Percentiles rank a stretch among this genome's conserved stretches.
phyloP scores from a whole-genome alignment of 768 basidiomycete genomes.

The Dioszegia aurantiaca region DNA sequence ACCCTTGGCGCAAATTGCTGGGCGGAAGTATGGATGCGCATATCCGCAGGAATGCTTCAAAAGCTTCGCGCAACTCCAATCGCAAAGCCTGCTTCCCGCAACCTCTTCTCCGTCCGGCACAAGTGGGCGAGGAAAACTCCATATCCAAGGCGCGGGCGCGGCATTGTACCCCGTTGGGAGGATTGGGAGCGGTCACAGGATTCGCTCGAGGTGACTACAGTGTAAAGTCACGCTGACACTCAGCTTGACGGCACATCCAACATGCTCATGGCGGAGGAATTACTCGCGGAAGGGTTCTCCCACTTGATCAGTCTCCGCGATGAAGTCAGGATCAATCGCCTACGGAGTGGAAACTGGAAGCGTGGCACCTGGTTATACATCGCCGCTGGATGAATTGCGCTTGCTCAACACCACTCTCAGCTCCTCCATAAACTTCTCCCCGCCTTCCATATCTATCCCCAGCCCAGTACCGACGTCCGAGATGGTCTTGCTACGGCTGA shows the following conservation, averaged over 20 bases:
- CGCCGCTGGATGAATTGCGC: neutral
- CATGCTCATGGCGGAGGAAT: neutral
- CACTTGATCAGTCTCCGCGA: neutral
- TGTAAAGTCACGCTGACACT: neutral
- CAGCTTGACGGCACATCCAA: neutral
- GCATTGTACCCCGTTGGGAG: constrained; percentile 5
- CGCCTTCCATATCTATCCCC: constrained; percentile 19
- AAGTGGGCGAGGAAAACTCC: constrained; percentile 23
- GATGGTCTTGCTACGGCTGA: constrained; percentile 61
- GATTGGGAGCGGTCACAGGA: constrained; percentile 3
- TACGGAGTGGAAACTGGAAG: neutral
- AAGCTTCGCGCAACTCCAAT: neutral
- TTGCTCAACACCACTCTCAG: constrained; percentile 16
- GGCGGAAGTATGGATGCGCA: constrained; percentile 20
- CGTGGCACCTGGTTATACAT: constrained; percentile 2
- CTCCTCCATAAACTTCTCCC: constrained; percentile 20
- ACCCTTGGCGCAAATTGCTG: constrained; percentile 13
- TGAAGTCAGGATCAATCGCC: neutral
- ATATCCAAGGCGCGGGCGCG: neutral
- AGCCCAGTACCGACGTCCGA: constrained; percentile 38
- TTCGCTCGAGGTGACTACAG: neutral
- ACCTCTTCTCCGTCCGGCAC: constrained; percentile 27
- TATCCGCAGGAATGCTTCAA: constrained; percentile 18
- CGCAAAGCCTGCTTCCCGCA: constrained; percentile 2
- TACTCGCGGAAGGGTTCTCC: neutral